phyloP scores from a whole-genome alignment of 148 eudicot species.

The Chenopodium quinoa region DNA sequence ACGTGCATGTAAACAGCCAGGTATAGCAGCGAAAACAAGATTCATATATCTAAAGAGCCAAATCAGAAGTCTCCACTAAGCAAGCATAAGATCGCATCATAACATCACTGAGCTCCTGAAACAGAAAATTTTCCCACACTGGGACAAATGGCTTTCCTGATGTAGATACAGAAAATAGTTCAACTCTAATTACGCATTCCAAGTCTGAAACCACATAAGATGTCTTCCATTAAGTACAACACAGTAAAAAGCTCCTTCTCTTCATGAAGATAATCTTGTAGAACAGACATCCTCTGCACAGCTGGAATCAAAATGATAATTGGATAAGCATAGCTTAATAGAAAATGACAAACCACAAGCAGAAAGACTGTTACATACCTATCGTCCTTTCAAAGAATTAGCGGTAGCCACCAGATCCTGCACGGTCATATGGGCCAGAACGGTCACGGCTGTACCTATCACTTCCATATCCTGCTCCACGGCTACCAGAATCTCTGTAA shows the following conservation, averaged over 20 bases:
- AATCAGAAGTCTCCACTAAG: conserved; percentile 50
- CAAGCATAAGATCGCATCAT: conserved; percentile 56
- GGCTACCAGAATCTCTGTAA: conserved; percentile 64
- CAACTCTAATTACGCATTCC: conserved; percentile 51
- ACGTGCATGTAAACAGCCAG: conserved; percentile 45
- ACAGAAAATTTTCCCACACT: conserved; percentile 36
- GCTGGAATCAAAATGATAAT: conserved; percentile 39
- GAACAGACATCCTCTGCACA: conserved; percentile 26
- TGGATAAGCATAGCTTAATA: conserved; percentile 4
- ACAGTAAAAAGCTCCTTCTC: conserved; percentile 27
- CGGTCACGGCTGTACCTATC: conserved; percentile 86
- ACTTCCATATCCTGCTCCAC: conserved; percentile 62
- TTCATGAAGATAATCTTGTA: conserved; percentile 18
- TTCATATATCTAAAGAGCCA: conserved; percentile 44
- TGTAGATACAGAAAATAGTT: conserved; percentile 42
- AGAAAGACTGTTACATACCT: conserved; percentile 18
- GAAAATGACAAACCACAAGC: conserved; percentile 15
- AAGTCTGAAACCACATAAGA: conserved; percentile 50
- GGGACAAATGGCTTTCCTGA: conserved; percentile 35
- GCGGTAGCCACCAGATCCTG: conserved; percentile 52
- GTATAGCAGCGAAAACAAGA: conserved; percentile 45
- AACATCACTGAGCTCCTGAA: conserved; percentile 46
- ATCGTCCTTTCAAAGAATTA: conserved; percentile 22
- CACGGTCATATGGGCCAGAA: conserved; percentile 87
- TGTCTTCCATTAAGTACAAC: conserved; percentile 40